phyloP scores from a whole-genome alignment of 352 stramenopile species.

The Globisporangium rhizosaccharum region DNA sequence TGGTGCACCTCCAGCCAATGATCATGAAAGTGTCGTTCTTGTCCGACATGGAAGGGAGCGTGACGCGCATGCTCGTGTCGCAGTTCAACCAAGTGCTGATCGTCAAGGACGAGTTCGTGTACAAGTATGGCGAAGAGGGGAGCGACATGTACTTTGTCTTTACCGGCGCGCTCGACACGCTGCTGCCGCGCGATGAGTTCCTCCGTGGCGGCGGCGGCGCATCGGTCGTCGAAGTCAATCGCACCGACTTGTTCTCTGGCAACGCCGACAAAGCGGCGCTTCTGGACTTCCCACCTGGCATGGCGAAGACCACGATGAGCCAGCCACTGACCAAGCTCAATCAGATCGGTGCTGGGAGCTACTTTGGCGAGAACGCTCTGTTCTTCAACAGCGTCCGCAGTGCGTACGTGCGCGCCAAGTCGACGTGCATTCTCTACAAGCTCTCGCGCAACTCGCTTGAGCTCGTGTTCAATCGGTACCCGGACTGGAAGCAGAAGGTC shows the following conservation, averaged over 20 bases:
- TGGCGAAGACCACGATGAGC: no score
- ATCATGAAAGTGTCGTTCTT: constrained; percentile 65
- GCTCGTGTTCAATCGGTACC: constrained; percentile 53
- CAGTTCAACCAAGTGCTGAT: constrained; percentile 54
- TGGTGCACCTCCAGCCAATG: constrained; percentile 63
- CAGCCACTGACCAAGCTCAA: constrained; percentile 33
- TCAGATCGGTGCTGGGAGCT: constrained; percentile 46
- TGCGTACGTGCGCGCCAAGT: constrained; percentile 49
- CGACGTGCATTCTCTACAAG: constrained; percentile 54
- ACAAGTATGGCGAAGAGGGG: constrained; percentile 44
- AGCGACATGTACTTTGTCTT: constrained; percentile 72
- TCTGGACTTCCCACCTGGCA: no score
- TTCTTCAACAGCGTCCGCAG: constrained; percentile 54
- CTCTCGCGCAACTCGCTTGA: constrained; percentile 50
- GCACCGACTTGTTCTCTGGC: constrained; percentile 1
- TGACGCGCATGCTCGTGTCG: constrained; percentile 52
- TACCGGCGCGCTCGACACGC: constrained; percentile 46
- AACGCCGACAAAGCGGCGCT: background rate
- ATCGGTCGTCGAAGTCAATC: constrained; percentile 19
- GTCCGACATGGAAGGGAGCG: constrained; percentile 39
- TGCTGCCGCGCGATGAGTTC: constrained; percentile 9
- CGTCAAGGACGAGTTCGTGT: constrained; percentile 54
- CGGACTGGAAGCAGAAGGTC: constrained; percentile 61
- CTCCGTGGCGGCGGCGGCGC: background rate
- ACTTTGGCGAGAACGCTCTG: constrained; percentile 52